Conservation (phyloP, 164 flowering plant genomes). For the Chimonanthus praecox region DNA sequence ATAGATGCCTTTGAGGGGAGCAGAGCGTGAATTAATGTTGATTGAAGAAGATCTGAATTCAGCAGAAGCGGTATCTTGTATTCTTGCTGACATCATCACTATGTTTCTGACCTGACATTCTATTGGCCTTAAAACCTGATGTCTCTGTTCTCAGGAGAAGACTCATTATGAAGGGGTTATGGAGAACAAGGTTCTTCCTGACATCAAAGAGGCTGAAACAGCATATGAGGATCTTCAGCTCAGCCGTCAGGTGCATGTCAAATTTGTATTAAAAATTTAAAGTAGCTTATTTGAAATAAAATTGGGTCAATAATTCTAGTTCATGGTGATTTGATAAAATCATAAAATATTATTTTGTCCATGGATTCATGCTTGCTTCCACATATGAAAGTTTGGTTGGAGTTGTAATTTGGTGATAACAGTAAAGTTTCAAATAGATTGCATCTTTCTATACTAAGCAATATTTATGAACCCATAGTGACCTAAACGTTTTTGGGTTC, state of each 20-base stretch:
- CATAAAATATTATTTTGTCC: too few relatives aligned
- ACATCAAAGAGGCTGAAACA: conserved; percentile 54
- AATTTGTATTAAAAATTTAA: background rate
- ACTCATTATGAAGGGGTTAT: conserved; percentile 63
- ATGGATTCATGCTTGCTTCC: too few relatives aligned
- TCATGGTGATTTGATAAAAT: too few relatives aligned
- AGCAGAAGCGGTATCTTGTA: conserved; percentile 40
- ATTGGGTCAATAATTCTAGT: too few relatives aligned
- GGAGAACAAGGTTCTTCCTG: conserved; percentile 54
- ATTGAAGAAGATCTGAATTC: conserved; percentile 45
- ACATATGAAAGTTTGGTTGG: too few relatives aligned
- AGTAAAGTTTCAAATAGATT: too few relatives aligned
- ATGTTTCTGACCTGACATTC: background rate
- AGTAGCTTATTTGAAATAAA: too few relatives aligned
- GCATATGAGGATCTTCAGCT: conserved; percentile 41
- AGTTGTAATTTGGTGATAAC: too few relatives aligned
- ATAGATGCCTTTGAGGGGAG: conserved; percentile 59
- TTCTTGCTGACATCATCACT: background rate
- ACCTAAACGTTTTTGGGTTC: too few relatives aligned
- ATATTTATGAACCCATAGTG: too few relatives aligned
- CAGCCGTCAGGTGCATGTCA: conserved; percentile 41
- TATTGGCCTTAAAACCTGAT: background rate
- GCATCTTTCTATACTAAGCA: too few relatives aligned
- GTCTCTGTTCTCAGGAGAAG: conserved; percentile 45
- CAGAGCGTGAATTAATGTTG: conserved; percentile 42